Evolutionary conservation across 805 yeast genomes (phyloP).

Genomic region (Kazachstania kunashirensis): DNA sequence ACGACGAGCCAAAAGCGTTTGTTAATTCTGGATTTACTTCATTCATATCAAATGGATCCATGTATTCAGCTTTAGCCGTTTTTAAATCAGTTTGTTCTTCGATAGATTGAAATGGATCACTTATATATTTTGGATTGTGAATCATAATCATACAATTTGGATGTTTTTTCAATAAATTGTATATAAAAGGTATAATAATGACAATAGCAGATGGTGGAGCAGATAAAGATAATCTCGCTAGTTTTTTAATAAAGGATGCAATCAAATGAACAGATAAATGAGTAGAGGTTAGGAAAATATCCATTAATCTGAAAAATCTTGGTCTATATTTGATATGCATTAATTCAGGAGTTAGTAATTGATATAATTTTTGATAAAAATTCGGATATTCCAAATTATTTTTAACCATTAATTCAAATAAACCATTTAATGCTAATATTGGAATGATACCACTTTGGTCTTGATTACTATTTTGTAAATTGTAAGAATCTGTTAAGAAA

Average conservation of each 20-base stretch:
- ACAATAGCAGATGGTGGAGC: slow-evolving; percentile 88
- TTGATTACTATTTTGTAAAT: slow-evolving; percentile 28
- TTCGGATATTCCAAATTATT: slow-evolving; percentile 87
- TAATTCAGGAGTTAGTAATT: slow-evolving; percentile 63
- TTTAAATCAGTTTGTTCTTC: slow-evolving; percentile 22
- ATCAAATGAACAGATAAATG: slow-evolving; percentile 76
- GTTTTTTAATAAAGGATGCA: slow-evolving; percentile 79
- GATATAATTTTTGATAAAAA: slow-evolving; percentile 74
- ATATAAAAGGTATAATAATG: slow-evolving; percentile 79
- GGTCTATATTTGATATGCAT: slow-evolving; percentile 74
- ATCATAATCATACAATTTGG: slow-evolving; percentile 89
- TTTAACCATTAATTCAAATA: slow-evolving; percentile 73
- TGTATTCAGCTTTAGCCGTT: slow-evolving; percentile 23
- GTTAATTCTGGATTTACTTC: slow-evolving; percentile 73
- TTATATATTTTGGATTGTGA: slow-evolving; percentile 38
- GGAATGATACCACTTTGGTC: slow-evolving; percentile 47
- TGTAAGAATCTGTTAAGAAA: slow-evolving; percentile 79
- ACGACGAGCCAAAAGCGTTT: slow-evolving; percentile 70
- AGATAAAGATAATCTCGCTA: slow-evolving; percentile 63
- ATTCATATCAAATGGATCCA: slow-evolving; percentile 56
- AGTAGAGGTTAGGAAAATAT: slow-evolving; percentile 74
- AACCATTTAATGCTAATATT: slow-evolving; percentile 74
- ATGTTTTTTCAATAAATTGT: slow-evolving; percentile 81
- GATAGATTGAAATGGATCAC: slow-evolving; percentile 19
- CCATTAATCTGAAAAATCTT: slow-evolving; percentile 79